Evolutionary conservation across 805 yeast species (phyloP), one percentile per base, ranked within the genome.

Genomic region (Alloascoidea hylecoeti): DNA sequence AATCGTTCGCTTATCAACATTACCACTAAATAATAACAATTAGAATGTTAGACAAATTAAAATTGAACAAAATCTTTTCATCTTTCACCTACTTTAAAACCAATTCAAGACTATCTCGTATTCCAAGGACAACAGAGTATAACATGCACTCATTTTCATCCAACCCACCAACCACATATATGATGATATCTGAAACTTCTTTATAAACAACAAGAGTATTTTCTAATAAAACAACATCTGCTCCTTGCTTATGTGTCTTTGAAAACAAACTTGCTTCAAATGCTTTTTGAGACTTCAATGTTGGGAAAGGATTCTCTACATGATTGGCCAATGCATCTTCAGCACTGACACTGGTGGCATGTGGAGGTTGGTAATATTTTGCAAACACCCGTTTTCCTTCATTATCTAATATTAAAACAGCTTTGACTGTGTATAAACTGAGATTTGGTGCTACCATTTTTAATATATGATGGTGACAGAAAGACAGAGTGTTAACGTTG

Each of bases 101-200:
- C 42, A 83, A 74, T 47, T 80, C 89, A 44, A 92, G 62, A 9
- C 95, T 81, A 44, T 86, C 95, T 46, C 71, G 71, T 44, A 92
- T 67, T 18, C 89, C 95, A 45, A 72, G 66, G 38, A 86, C 70
- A 28, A 81, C 78, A 36, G 78, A 77, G 59, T 70, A 84, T 33
- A 89, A 61, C 59, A 86, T 64, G 18, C 78, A 62, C 61, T 92
- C 98, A 57, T 86, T 92, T 60, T 89, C 97, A 43, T 79, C 78
- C 40, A 80, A 55, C 19, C 72, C 71, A 28, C 89, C 89, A 39
- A 85, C 71, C 36, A 88, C 53, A 47, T 79, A 75, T 39, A 92
- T 56, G 17, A 80, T 58, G 34, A 79, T 69, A 54, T 92, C 97
- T 39, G 83, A 68, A 42, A 72, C 64, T 57, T 86, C 94, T 57